Evolutionary conservation across 2,329 filamentous ascomycete genomes (phyloP).

Genomic region (Trichoderma sp.): DNA sequence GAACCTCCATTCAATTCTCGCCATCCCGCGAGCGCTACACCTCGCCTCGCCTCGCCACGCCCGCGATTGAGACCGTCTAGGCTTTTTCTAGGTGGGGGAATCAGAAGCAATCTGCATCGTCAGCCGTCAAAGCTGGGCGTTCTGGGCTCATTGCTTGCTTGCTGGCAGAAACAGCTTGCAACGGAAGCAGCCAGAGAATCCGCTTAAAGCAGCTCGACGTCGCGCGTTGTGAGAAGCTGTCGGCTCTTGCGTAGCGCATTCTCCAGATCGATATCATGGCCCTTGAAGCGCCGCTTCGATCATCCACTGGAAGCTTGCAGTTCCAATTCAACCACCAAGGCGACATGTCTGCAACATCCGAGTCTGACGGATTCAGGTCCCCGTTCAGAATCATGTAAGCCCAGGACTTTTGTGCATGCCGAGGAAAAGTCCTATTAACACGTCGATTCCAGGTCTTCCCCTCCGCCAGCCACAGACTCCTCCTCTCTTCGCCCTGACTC

Average conservation of each 20-base stretch:
- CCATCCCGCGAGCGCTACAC: conserved; percentile 18
- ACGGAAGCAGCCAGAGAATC: neutral
- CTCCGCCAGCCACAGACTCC: conserved; percentile 46
- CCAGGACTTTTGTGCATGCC: neutral
- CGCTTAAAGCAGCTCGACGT: conserved; percentile 12
- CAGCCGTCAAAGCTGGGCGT: conserved; percentile 29
- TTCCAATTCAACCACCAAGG: conserved; percentile 48
- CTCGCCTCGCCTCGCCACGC: conserved; percentile 25
- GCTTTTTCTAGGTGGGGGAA: conserved; percentile 27
- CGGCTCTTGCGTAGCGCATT: conserved; percentile 9
- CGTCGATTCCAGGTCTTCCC: conserved; percentile 39
- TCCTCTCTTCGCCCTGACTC: conserved; percentile 56
- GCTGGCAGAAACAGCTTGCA: neutral
- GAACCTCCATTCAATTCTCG: conserved; percentile 9
- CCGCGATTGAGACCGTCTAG: conserved; percentile 12
- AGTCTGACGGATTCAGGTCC: conserved; percentile 52
- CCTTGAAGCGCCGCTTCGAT: conserved; percentile 59
- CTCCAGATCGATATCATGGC: conserved; percentile 37
- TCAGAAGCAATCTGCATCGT: conserved; percentile 35
- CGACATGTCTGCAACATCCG: conserved; percentile 58
- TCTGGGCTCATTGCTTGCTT: conserved; percentile 8
- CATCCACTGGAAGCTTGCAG: conserved; percentile 57
- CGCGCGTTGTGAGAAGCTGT: neutral
- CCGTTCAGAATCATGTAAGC: conserved; percentile 58
- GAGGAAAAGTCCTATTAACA: conserved; percentile 12